Conservation (phyloP, 257 asterid species). For the Rauvolfia tetraphylla region DNA sequence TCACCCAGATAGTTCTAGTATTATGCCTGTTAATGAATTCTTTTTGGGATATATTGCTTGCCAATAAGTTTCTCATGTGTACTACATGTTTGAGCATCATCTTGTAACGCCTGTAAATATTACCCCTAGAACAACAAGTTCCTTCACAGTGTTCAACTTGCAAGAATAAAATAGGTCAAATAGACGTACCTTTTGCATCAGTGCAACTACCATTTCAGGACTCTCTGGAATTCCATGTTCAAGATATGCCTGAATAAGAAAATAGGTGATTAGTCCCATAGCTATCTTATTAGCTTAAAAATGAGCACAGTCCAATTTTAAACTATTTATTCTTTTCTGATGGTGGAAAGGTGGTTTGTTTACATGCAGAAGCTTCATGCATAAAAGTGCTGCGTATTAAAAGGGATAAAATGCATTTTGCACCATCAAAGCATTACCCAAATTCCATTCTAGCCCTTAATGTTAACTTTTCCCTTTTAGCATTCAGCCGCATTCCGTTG, state of each 20-base stretch:
- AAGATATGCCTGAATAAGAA: constrained; percentile 54
- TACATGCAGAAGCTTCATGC: background rate
- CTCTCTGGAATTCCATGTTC: constrained; percentile 68
- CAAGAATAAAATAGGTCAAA: background rate
- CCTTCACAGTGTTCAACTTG: background rate
- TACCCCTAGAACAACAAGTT: background rate
- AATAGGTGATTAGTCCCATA: background rate
- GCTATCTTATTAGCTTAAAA: background rate
- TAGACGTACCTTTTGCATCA: constrained; percentile 68
- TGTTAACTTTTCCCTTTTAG: background rate
- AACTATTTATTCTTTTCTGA: background rate
- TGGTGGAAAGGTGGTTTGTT: background rate
- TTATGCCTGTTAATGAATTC: background rate
- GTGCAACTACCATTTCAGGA: constrained; percentile 59
- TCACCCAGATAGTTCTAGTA: background rate
- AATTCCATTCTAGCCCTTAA: background rate
- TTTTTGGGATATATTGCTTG: background rate
- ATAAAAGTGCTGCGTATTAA: background rate
- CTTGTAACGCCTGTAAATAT: background rate
- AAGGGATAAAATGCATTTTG: background rate
- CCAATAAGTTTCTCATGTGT: background rate
- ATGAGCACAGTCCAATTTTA: background rate
- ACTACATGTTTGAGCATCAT: background rate
- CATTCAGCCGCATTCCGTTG: background rate
- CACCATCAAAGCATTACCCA: background rate